These are phyloP conservation scores for Suhomyces canberraensis DNA, from an alignment of 805 yeast genomes.

Conservation along the genomic window DNA sequence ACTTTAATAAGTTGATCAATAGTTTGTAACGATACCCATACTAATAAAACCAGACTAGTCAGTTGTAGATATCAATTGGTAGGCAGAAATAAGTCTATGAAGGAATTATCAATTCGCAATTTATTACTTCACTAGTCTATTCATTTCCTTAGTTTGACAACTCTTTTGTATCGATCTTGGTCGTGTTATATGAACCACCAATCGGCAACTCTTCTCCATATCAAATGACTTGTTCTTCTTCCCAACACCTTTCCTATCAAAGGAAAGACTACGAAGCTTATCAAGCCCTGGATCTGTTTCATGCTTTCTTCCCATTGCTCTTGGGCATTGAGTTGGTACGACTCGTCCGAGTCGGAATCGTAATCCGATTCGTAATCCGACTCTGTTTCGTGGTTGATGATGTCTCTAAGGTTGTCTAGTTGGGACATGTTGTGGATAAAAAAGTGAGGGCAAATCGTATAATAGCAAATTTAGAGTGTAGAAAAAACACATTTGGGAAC, in stretches of 20 bases:
- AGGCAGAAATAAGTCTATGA: no score
- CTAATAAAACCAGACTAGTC: no score
- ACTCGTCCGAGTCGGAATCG: constrained; percentile 8
- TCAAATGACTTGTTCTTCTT: constrained; percentile 42
- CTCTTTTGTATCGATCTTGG: no score
- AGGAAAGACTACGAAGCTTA: constrained; percentile 62
- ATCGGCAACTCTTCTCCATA: constrained; percentile 36
- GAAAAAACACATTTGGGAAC: no score
- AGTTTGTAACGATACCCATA: constrained; percentile 18
- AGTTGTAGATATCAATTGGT: no score
- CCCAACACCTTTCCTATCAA: constrained; percentile 66
- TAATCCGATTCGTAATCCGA: constrained; percentile 10
- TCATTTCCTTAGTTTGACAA: no score
- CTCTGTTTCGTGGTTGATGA: constrained; percentile 4
- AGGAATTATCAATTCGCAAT: no score
- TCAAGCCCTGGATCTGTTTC: constrained; percentile 53
- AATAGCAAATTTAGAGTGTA: no score
- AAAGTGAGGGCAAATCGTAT: neutral
- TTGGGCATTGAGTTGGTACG: constrained; percentile 47
- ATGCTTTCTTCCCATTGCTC: constrained; percentile 74
- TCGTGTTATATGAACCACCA: constrained; percentile 25
- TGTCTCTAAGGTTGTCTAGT: constrained; percentile 5
- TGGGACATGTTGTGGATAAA: constrained; percentile 5
- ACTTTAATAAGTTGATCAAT: constrained; percentile 28
- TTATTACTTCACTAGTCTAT: no score